Evolutionary conservation across 495 filamentous ascomycete species (phyloP).

Genomic region (Symbiotaphrina buchneri): DNA sequence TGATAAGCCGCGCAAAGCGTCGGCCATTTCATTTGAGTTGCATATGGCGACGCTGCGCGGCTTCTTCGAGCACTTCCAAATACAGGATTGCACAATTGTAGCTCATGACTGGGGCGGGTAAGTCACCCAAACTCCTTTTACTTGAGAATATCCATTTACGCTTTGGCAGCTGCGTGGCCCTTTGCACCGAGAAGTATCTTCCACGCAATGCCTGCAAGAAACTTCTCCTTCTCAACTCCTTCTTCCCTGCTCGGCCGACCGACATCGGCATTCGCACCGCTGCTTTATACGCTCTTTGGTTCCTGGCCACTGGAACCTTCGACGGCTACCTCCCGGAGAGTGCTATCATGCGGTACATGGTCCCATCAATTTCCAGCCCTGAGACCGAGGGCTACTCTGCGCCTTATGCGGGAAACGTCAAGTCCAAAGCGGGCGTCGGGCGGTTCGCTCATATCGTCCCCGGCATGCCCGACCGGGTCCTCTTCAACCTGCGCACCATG

Average conservation of each 20-base stretch:
- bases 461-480: neutral
- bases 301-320: conserved; percentile 2
- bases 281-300: conserved; percentile 1
- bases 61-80: neutral
- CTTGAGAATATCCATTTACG: too few species aligned
- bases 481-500: neutral
- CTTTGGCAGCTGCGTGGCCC: too few species aligned
- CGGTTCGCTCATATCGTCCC: conserved; percentile 2
- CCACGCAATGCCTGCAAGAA: neutral
- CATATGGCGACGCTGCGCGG: conserved; percentile 1
- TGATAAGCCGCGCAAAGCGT: conserved; percentile 1
- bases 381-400: neutral
- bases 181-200: neutral
- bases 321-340: conserved; percentile 1
- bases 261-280: neutral
- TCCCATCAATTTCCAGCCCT: neutral
- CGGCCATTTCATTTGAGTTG: conserved; percentile 1
- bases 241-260: conserved; percentile 1
- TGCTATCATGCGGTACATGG: conserved; percentile 3
- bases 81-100: neutral
- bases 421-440: too few species aligned
- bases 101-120: conserved; percentile 2
- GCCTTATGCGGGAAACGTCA: too few species aligned
- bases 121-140: too few species aligned
- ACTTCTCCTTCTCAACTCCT: neutral